These are phyloP conservation scores for Ophiocordyceps camponoti-leonardi DNA, from an alignment of 2,329 filamentous ascomycete species.

Conservation along the genomic window DNA sequence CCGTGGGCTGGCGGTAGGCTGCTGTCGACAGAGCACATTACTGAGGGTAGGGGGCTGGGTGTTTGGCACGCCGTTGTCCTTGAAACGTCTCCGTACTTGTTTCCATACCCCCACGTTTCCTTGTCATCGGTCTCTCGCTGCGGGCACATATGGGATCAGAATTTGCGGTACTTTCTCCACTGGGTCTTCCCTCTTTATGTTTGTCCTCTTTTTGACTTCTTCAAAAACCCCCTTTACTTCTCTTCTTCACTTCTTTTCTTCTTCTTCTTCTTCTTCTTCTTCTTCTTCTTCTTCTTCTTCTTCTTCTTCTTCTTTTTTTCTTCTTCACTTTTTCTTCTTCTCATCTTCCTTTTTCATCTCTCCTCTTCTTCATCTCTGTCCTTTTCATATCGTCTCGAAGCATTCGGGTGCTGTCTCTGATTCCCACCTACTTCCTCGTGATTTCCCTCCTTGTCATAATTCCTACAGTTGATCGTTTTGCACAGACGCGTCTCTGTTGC, in stretches of 20 bases:
- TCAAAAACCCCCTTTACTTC: too few relatives aligned
- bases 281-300: neutral
- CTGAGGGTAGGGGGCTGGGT: constrained; percentile 3
- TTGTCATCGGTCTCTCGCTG: constrained; percentile 2
- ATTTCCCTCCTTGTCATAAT: constrained; percentile 5
- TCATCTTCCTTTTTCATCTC: neutral
- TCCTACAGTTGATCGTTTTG: constrained; percentile 1
- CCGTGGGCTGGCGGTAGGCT: constrained; percentile 7
- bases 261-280: neutral
- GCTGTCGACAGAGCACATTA: constrained; percentile 1
- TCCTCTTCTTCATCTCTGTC: neutral
- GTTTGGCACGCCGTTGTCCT: constrained; percentile 3
- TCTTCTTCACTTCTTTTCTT: too few relatives aligned
- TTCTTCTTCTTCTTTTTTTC: neutral
- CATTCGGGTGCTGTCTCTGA: constrained; percentile 6
- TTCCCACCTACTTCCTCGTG: constrained; percentile 8
- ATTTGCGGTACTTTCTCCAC: neutral
- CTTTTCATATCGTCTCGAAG: neutral
- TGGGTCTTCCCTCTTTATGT: neutral
- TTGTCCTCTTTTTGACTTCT: neutral
- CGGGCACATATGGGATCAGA: neutral
- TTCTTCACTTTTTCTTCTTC: neutral
- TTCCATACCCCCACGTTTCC: constrained; percentile 5
- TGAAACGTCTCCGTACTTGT: constrained; percentile 6
- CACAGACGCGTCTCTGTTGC: neutral